Percentiles rank a stretch among this genome's conserved stretches.
These are phyloP conservation scores for Fistulinella cinereoalba DNA, from an alignment of 1,284 basidiomycete species.

Conservation along the genomic window DNA sequence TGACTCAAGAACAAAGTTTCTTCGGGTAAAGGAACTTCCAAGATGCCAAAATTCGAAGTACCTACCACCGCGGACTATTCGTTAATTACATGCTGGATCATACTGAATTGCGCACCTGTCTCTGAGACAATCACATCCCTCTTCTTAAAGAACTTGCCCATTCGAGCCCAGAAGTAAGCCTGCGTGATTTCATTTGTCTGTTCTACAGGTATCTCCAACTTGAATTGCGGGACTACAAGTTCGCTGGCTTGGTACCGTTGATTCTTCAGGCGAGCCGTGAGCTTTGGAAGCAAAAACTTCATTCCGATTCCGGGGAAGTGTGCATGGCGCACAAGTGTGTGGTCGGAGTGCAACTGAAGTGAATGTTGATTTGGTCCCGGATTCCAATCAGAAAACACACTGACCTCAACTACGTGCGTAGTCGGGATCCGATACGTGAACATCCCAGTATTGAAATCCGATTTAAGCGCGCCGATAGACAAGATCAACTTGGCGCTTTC, in stretches of 20 bases:
- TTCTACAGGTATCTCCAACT: slow-evolving; percentile 47
- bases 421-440: slow-evolving; percentile 73
- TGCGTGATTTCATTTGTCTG: slow-evolving; percentile 63
- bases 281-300: slow-evolving; percentile 69
- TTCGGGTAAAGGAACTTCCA: slow-evolving; percentile 74
- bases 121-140: slow-evolving; percentile 83
- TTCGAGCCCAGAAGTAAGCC: slow-evolving; percentile 82
- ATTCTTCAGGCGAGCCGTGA: slow-evolving; percentile 53
- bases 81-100: too few species aligned
- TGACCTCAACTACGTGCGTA: slow-evolving; percentile 61
- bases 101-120: slow-evolving; percentile 55
- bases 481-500: slow-evolving; percentile 84
- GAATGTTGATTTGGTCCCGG: slow-evolving; percentile 3
- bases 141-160: slow-evolving; percentile 75
- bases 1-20: slow-evolving; percentile 68
- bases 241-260: slow-evolving; percentile 40
- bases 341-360: slow-evolving; percentile 76
- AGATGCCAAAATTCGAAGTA: slow-evolving; percentile 69
- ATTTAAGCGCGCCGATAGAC: slow-evolving; percentile 77
- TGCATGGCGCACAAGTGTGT: slow-evolving; percentile 67
- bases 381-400: not conserved
- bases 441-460: slow-evolving; percentile 90
- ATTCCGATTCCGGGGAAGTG: slow-evolving; percentile 64
- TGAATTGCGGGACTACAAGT: slow-evolving; percentile 51
- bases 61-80: slow-evolving; percentile 29